Percentiles rank a stretch among this genome's conserved stretches.
phyloP scores from a whole-genome alignment of 305 asterid species.

The Petunia hybrid region DNA sequence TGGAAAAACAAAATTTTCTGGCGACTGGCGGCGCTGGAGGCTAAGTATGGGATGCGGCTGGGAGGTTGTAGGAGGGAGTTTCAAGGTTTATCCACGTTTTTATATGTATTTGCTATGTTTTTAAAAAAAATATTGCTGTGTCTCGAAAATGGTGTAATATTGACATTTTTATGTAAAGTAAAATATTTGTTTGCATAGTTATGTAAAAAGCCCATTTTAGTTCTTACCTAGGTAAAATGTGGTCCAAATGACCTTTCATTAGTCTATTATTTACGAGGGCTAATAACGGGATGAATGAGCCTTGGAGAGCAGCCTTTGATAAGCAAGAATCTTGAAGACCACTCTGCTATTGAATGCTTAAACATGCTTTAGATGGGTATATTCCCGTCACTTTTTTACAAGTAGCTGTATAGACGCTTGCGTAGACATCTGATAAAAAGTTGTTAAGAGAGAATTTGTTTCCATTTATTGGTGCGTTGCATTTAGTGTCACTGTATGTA shows the following conservation, averaged over 20 bases:
- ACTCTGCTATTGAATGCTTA: background rate
- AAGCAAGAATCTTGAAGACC: background rate
- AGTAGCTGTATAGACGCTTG: background rate
- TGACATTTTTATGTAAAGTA: too few relatives aligned
- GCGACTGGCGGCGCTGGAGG: too few relatives aligned
- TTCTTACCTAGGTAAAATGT: background rate
- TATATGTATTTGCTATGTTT: too few relatives aligned
- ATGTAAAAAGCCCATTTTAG: background rate
- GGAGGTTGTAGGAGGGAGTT: too few relatives aligned
- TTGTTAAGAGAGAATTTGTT: background rate
- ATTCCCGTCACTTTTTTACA: background rate
- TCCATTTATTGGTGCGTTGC: background rate
- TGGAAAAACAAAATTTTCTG: too few relatives aligned
- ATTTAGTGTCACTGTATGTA: background rate
- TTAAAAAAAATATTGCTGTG: too few relatives aligned
- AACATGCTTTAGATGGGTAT: conserved; percentile 6
- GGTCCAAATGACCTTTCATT: background rate
- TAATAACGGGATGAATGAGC: background rate
- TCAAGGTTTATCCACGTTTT: too few relatives aligned
- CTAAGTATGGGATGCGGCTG: too few relatives aligned
- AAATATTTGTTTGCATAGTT: too few relatives aligned
- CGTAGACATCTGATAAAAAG: background rate
- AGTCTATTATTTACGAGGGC: background rate
- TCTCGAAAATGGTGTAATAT: too few relatives aligned
- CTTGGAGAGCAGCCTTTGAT: background rate